phyloP scores from a whole-genome alignment of 1,139 yeast species.

The Spencermartinsiella ligniputridi region DNA sequence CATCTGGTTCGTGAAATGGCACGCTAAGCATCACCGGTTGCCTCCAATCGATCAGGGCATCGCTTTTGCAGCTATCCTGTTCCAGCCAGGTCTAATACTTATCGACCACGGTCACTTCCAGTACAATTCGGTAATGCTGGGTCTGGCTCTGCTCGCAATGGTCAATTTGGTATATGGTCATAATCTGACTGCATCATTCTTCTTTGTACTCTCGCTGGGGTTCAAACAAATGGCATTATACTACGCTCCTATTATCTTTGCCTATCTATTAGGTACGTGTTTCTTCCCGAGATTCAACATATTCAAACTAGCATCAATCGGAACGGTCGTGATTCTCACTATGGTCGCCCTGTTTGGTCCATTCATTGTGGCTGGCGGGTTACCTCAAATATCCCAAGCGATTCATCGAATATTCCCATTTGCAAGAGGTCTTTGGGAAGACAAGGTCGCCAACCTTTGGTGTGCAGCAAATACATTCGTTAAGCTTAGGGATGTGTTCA shows the following conservation, averaged over 20 bases:
- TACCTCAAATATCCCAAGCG: constrained; percentile 40
- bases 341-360: constrained; percentile 57
- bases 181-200: constrained; percentile 66
- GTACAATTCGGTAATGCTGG: constrained; percentile 91
- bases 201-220: constrained; percentile 71
- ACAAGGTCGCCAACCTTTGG: constrained; percentile 97
- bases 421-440: constrained; percentile 92
- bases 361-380: constrained; percentile 42
- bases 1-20: constrained; percentile 55
- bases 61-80: constrained; percentile 66
- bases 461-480: constrained; percentile 76
- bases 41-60: constrained; percentile 69
- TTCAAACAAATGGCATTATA: constrained; percentile 96
- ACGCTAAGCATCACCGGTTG: constrained; percentile 43
- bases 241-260: constrained; percentile 85
- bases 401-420: constrained; percentile 82
- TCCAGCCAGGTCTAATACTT: constrained; percentile 72
- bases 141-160: constrained; percentile 65
- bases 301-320: constrained; percentile 54
- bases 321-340: constrained; percentile 56
- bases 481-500: constrained; percentile 59
- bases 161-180: constrained; percentile 57
- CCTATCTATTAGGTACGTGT: constrained; percentile 59
- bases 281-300: constrained; percentile 34
- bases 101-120: constrained; percentile 98